These are phyloP conservation scores for Themeda triandra DNA, from an alignment of 176 grass and related monocot genomes.

Conservation along the genomic window DNA sequence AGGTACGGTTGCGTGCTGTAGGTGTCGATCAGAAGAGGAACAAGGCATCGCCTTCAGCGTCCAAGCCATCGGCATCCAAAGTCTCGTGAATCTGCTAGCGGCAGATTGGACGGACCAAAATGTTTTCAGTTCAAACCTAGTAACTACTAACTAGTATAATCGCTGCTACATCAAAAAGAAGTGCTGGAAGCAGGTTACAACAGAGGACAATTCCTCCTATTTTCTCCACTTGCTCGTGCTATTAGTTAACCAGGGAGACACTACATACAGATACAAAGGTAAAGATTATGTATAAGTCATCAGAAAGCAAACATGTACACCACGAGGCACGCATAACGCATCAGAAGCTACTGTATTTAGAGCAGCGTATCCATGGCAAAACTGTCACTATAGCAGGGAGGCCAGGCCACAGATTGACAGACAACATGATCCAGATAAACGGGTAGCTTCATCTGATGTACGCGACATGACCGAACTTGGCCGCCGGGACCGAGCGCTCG, in stretches of 20 bases:
- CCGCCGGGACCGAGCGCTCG: conserved; percentile 30
- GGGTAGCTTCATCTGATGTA: conserved; percentile 29
- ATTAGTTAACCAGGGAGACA: not conserved
- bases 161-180: not conserved
- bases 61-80: not conserved
- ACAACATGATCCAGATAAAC: too few relatives aligned
- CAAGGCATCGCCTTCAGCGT: not conserved
- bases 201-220: too few relatives aligned
- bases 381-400: not conserved
- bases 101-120: not conserved
- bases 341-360: not conserved
- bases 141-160: not conserved
- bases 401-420: too few relatives aligned
- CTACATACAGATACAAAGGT: not conserved
- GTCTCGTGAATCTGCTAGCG: not conserved
- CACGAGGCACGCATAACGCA: not conserved
- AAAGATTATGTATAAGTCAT: not conserved
- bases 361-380: not conserved
- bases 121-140: not conserved
- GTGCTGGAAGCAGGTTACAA: not conserved
- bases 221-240: too few relatives aligned
- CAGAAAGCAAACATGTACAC: not conserved
- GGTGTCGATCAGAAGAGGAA: not conserved
- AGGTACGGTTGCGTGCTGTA: not conserved
- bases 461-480: conserved; percentile 35